phyloP scores from a whole-genome alignment of 2,329 filamentous ascomycete species.

The Dothideomycetes sp. region DNA sequence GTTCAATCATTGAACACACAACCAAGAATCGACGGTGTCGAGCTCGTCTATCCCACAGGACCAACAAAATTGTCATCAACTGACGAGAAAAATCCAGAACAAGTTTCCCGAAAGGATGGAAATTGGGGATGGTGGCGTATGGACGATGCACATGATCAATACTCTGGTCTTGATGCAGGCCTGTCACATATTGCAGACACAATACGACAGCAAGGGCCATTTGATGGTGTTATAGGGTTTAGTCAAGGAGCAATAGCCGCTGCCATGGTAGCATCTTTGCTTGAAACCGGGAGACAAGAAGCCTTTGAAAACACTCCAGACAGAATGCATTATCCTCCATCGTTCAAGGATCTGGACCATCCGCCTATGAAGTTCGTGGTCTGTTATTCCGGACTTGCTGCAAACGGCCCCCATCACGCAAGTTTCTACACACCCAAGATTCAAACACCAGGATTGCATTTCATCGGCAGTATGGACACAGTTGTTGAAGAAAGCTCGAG shows the following conservation, averaged over 20 bases:
- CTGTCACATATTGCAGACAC: conserved; percentile 53
- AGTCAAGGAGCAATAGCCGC: conserved; percentile 69
- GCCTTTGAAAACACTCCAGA: conserved; percentile 37
- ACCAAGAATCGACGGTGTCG: conserved; percentile 28
- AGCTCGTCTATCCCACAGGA: conserved; percentile 39
- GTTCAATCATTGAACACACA: conserved; percentile 40
- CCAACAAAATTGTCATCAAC: conserved; percentile 33
- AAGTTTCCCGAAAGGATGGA: conserved; percentile 26
- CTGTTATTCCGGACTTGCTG: conserved; percentile 68
- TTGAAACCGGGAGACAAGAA: conserved; percentile 48
- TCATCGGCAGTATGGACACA: conserved; percentile 73
- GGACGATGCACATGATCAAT: conserved; percentile 45
- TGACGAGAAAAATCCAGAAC: conserved; percentile 50
- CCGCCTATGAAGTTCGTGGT: conserved; percentile 60
- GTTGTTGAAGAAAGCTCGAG: conserved; percentile 74
- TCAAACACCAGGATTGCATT: conserved; percentile 68
- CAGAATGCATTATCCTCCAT: conserved; percentile 43
- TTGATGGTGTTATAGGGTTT: conserved; percentile 76
- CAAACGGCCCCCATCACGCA: conserved; percentile 47
- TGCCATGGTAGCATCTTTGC: conserved; percentile 59
- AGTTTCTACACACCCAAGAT: conserved; percentile 70
- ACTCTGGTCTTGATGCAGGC: conserved; percentile 59
- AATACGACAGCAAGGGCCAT: conserved; percentile 54
- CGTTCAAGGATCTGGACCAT: conserved; percentile 39
- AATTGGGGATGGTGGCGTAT: conserved; percentile 72